Evolutionary conservation across 1,139 yeast species (phyloP).

Genomic region (Pichia sp.): DNA sequence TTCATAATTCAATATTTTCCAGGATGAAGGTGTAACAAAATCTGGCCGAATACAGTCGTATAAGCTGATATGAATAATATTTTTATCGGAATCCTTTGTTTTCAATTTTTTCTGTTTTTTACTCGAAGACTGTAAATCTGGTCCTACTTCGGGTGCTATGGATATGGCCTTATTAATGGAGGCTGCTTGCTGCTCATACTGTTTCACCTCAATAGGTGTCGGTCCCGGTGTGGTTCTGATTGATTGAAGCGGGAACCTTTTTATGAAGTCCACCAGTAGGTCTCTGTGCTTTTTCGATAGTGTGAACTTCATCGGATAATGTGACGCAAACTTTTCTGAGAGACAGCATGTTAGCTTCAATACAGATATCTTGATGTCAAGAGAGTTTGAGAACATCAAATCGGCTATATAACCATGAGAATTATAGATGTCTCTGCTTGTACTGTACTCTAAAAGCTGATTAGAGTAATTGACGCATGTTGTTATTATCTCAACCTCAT

Average conservation of each 20-base stretch:
- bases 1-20: slow-evolving; percentile 54
- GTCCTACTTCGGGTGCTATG: background rate
- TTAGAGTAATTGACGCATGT: slow-evolving; percentile 60
- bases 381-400: slow-evolving; percentile 52
- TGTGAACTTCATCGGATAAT: slow-evolving; percentile 23
- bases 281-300: slow-evolving; percentile 38
- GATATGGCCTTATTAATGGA: background rate
- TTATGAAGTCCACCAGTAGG: slow-evolving; percentile 49
- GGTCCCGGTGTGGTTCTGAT: slow-evolving; percentile 34
- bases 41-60: slow-evolving; percentile 48
- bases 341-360: slow-evolving; percentile 47
- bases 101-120: slow-evolving; percentile 19
- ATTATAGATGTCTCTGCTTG: slow-evolving; percentile 62
- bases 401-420: slow-evolving; percentile 60
- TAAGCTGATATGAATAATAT: slow-evolving; percentile 42
- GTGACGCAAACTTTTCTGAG: slow-evolving; percentile 40
- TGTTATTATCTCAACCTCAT: slow-evolving; percentile 46
- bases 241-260: slow-evolving; percentile 49
- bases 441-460: slow-evolving; percentile 63
- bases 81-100: slow-evolving; percentile 7
- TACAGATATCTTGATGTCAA: slow-evolving; percentile 57
- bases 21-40: slow-evolving; percentile 48
- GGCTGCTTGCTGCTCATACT: background rate
- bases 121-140: slow-evolving; percentile 31
- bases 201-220: slow-evolving; percentile 15